These are phyloP conservation scores for Nasturtium officinale DNA, from an alignment of 345 rosid species.

Conservation along the genomic window DNA sequence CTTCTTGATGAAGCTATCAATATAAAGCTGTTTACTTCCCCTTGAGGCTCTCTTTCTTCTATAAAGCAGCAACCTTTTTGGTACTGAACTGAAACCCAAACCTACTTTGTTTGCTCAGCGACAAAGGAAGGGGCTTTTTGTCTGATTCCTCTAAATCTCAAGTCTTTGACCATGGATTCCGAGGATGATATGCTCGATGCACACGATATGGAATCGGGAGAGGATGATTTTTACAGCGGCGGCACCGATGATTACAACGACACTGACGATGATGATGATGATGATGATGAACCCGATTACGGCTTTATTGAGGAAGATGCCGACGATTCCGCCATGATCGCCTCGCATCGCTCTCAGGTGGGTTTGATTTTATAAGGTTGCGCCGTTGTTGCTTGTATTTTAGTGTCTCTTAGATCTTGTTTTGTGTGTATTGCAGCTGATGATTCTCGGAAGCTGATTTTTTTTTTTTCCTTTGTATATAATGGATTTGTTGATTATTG, in stretches of 20 bases:
- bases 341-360: constrained; percentile 64
- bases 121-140: constrained; percentile 17
- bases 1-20: background rate
- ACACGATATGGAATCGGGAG: constrained; percentile 61
- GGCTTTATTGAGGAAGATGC: constrained; percentile 58
- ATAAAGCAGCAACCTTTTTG: constrained; percentile 20
- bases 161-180: constrained; percentile 56
- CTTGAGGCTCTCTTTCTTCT: constrained; percentile 12
- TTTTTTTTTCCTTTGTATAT: background rate
- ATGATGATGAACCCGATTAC: constrained; percentile 44
- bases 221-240: constrained; percentile 80
- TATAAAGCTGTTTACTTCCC: constrained; percentile 12
- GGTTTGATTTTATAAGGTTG: background rate
- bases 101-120: constrained; percentile 24
- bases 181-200: constrained; percentile 75
- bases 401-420: background rate
- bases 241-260: constrained; percentile 59
- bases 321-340: constrained; percentile 52
- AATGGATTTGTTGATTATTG: constrained; percentile 9
- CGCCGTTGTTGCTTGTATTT: background rate
- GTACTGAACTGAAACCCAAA: constrained; percentile 30
- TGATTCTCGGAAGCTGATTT: background rate
- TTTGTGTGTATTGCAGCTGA: background rate
- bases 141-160: constrained; percentile 20
- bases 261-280: constrained; percentile 45